Percentiles rank a stretch among this genome's conserved stretches.
Conservation (phyloP, 2,329 filamentous ascomycete species). For the Pestalotiopsis sp. region DNA sequence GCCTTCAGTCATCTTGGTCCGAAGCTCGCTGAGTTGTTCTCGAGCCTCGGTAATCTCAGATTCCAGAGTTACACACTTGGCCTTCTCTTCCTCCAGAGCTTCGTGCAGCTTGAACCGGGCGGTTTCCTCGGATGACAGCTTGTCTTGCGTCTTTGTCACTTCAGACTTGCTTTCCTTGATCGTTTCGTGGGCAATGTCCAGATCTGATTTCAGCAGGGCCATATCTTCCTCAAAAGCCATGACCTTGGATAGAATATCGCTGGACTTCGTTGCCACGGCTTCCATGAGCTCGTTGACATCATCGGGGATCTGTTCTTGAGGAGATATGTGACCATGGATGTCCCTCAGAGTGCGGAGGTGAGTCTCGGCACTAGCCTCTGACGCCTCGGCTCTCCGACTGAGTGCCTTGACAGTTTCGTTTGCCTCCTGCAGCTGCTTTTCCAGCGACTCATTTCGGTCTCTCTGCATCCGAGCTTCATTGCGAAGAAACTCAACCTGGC, state of each 20-base stretch:
- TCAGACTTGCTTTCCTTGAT: slow-evolving; percentile 58
- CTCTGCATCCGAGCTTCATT: slow-evolving; percentile 61
- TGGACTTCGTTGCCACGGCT: slow-evolving; percentile 56
- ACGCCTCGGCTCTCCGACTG: slow-evolving; percentile 48
- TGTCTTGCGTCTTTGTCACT: slow-evolving; percentile 53
- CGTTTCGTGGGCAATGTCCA: slow-evolving; percentile 57
- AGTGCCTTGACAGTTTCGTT: slow-evolving; percentile 55
- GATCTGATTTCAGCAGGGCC: slow-evolving; percentile 61
- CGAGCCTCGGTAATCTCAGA: slow-evolving; percentile 63
- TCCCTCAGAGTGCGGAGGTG: slow-evolving; percentile 57
- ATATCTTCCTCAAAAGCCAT: slow-evolving; percentile 61
- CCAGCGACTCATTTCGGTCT: slow-evolving; percentile 59
- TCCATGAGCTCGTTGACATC: slow-evolving; percentile 61
- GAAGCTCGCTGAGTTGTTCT: slow-evolving; percentile 66
- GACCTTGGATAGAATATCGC: slow-evolving; percentile 60
- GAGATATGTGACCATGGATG: slow-evolving; percentile 58
- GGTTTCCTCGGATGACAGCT: slow-evolving; percentile 51
- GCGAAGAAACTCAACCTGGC: slow-evolving; percentile 62
- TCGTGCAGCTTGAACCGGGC: slow-evolving; percentile 54
- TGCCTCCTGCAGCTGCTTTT: slow-evolving; percentile 55
- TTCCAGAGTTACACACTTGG: slow-evolving; percentile 55
- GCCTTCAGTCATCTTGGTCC: slow-evolving; percentile 74
- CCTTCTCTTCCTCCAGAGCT: slow-evolving; percentile 51
- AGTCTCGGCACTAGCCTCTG: slow-evolving; percentile 51
- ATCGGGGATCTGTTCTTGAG: slow-evolving; percentile 50